A percentile compares a stretch with the other conserved stretches of the same genome.
phyloP scores from a whole-genome alignment of 2,329 filamentous ascomycete species.

The Phoma sp. region DNA sequence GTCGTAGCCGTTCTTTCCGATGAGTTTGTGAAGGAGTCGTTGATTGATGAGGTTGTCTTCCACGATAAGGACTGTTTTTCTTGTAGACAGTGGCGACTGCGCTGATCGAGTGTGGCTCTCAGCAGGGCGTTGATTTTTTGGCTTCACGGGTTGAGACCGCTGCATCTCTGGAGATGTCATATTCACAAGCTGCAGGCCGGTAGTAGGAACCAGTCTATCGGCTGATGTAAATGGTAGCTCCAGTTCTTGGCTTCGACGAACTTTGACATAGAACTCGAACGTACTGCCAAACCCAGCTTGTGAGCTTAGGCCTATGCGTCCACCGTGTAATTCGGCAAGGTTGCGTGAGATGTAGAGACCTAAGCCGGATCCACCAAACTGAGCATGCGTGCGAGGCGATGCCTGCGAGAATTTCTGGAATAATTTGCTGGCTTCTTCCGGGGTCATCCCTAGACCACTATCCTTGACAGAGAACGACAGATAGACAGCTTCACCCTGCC shows the following conservation, averaged over 20 bases:
- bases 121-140: neutral
- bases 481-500: constrained; percentile 7
- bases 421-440: constrained; percentile 9
- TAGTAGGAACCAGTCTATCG: constrained; percentile 4
- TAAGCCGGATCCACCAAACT: constrained; percentile 47
- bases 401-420: constrained; percentile 19
- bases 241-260: constrained; percentile 8
- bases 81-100: neutral
- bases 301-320: constrained; percentile 33
- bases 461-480: constrained; percentile 17
- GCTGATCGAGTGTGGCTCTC: neutral
- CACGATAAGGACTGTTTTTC: constrained; percentile 33
- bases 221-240: neutral
- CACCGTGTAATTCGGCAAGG: constrained; percentile 37
- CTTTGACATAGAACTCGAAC: constrained; percentile 35
- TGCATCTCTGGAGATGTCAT: constrained; percentile 12
- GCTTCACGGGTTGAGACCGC: neutral
- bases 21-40: constrained; percentile 34
- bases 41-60: constrained; percentile 47
- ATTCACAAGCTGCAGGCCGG: neutral
- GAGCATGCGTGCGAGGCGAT: constrained; percentile 53
- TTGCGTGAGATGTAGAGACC: constrained; percentile 37
- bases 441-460: constrained; percentile 7
- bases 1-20: constrained; percentile 33
- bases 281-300: constrained; percentile 29